Conservation (phyloP, 371 early-diverging fungal species). For the Nematocida parisii region DNA sequence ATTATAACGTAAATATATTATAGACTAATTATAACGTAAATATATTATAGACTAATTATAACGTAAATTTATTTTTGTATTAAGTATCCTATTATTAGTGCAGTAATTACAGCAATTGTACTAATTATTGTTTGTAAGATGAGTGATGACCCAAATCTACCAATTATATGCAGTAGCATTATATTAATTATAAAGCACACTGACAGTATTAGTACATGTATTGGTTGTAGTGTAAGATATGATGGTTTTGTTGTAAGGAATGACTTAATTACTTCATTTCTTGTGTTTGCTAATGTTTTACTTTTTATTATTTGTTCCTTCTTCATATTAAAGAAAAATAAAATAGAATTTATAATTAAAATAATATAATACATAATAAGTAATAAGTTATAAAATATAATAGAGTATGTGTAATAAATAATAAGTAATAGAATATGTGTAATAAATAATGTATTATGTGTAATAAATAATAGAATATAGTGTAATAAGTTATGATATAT, state of each 20-base stretch:
- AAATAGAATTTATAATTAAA: neutral
- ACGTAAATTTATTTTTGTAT: neutral
- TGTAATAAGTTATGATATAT: no score
- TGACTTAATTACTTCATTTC: constrained; percentile 38
- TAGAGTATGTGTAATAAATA: no score
- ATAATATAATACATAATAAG: no score
- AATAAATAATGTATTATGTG: no score
- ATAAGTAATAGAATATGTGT: no score
- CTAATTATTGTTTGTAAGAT: constrained; percentile 59
- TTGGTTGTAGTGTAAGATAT: constrained; percentile 59
- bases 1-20: no score
- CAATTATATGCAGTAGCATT: constrained; percentile 65
- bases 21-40: neutral
- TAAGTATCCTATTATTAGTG: constrained; percentile 39
- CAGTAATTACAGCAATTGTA: constrained; percentile 46
- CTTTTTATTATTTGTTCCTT: constrained; percentile 40
- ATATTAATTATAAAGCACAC: constrained; percentile 67
- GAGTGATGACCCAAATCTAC: constrained; percentile 63
- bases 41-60: neutral
- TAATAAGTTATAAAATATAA: no score
- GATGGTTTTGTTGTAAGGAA: constrained; percentile 40
- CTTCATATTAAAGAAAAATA: constrained; percentile 42
- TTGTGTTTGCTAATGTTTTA: constrained; percentile 42
- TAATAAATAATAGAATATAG: no score
- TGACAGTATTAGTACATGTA: constrained; percentile 67